Evolutionary conservation across 257 asterid genomes (phyloP).

Genomic region (Leptodermis oblonga): DNA sequence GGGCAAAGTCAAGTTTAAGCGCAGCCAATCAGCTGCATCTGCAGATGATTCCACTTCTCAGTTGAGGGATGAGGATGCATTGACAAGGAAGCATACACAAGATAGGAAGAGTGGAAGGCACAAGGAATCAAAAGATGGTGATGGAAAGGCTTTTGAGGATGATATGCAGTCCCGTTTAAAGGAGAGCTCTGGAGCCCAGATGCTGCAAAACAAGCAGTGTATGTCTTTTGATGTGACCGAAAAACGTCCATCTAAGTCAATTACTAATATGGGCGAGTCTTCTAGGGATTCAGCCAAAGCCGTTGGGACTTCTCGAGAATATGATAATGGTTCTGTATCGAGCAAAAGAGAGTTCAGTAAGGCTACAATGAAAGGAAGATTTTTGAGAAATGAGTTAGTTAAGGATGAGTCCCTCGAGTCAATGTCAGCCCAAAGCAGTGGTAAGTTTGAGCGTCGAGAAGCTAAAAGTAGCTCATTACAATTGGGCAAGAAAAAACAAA

Average conservation of each 20-base stretch:
- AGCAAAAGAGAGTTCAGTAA: slow-evolving; percentile 38
- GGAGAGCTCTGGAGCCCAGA: slow-evolving; percentile 37
- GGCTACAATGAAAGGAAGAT: slow-evolving; percentile 32
- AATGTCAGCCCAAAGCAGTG: slow-evolving; percentile 16
- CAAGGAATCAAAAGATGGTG: slow-evolving; percentile 36
- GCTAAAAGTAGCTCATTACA: slow-evolving; percentile 18
- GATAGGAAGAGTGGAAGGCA: slow-evolving; percentile 28
- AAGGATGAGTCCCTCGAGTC: slow-evolving; percentile 22
- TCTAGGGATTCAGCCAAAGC: slow-evolving; percentile 21
- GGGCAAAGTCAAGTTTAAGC: slow-evolving; percentile 34
- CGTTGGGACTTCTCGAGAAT: slow-evolving; percentile 18
- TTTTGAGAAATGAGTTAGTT: slow-evolving; percentile 16
- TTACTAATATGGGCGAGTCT: slow-evolving; percentile 23
- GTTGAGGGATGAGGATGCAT: slow-evolving; percentile 31
- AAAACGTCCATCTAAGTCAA: slow-evolving; percentile 30
- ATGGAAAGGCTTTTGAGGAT: slow-evolving; percentile 28
- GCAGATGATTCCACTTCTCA: slow-evolving; percentile 28
- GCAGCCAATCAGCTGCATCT: slow-evolving; percentile 26
- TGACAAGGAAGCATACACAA: slow-evolving; percentile 37
- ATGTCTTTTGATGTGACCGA: slow-evolving; percentile 27
- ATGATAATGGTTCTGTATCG: slow-evolving; percentile 31
- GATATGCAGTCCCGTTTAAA: slow-evolving; percentile 19
- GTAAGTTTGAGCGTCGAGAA: slow-evolving; percentile 20
- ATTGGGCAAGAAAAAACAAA: slow-evolving; percentile 17
- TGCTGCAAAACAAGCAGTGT: slow-evolving; percentile 28